Evolutionary conservation across 208 protist species (phyloP), one percentile per base, ranked within the genome.

Genomic region (Balamuthia mandrillaris): DNA sequence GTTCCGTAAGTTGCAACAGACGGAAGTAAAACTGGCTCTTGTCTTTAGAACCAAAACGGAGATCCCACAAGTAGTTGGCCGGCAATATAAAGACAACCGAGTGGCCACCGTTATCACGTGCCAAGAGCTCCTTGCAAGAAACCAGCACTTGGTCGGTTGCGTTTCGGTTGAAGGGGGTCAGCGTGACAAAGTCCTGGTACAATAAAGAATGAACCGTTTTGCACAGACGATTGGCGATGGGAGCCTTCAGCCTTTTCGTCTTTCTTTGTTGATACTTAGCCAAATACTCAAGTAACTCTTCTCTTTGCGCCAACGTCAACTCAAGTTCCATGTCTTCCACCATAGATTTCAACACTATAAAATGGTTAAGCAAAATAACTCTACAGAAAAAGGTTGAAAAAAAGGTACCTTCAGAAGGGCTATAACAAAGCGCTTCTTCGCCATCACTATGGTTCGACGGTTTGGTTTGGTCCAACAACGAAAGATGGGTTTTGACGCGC

Each of bases 21-120:
- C 35, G 52, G 35, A 44, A 82, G 63, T 14, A 42, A 47, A 4
- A 65, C 52, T 31, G 37, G 52, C 51, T 82, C 44, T 31, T 61
- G 54, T 82, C 74, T 52, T 65, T 60, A 33, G 74, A 82, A n/a
- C n/a, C n/a, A 42, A 61, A 82, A 12, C 74, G 45, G n/a, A 82
- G 16, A 18, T 65, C 74, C 74, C 74, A 82, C 49, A 82, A 29
- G 16, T 66, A 82, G 24, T 3, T 39, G 47, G 49, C 35, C 5
- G 74, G 63, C 0, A 82, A 14, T 4, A 42, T 42, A 3, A 82
- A n/a, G 21, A 82, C 0, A 10, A 82, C 37, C n/a, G 51, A 82
- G n/a, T 7, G 65, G n/a, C 5, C 31, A 39, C 9, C 44, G 0
- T n/a, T n/a, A n/a, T n/a, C n/a, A 10, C n/a, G 35, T 2, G n/a